Conservation (phyloP, 108 stramenopile genomes). For the Fistulifera pelliculosa region DNA sequence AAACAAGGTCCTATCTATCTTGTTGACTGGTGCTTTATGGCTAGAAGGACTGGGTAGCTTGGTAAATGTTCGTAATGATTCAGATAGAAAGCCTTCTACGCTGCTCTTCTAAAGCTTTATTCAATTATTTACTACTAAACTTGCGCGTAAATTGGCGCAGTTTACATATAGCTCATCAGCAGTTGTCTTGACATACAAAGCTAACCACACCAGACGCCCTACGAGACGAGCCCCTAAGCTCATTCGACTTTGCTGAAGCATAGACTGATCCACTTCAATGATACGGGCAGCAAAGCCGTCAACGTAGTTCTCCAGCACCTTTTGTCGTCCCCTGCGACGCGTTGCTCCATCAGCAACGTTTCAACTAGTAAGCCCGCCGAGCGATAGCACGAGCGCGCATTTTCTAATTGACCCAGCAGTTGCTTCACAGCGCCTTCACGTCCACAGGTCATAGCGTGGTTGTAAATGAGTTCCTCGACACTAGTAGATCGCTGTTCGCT, state of each 20-base stretch:
- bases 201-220: conserved; percentile 9
- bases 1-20: too few relatives aligned
- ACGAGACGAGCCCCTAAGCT: conserved; percentile 11
- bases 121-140: too few relatives aligned
- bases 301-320: conserved; percentile 69
- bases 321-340: conserved; percentile 59
- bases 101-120: too few relatives aligned
- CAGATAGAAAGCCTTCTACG: too few relatives aligned
- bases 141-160: too few relatives aligned
- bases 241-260: conserved; percentile 45
- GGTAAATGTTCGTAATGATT: too few relatives aligned
- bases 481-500: conserved; percentile 10
- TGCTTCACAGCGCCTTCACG: conserved; percentile 81
- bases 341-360: conserved; percentile 79
- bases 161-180: too few relatives aligned
- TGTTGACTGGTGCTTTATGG: too few relatives aligned
- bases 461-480: conserved; percentile 81
- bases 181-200: conserved; percentile 1
- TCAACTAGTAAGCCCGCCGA: conserved; percentile 78
- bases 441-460: conserved; percentile 73
- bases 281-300: conserved; percentile 79
- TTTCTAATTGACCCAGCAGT: conserved; percentile 73
- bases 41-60: too few relatives aligned
- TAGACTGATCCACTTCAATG: conserved; percentile 58
- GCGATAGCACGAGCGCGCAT: conserved; percentile 71